Evolutionary conservation across 257 asterid species (phyloP), one percentile per base, ranked within the genome.

Genomic region (Ilex asprella): DNA sequence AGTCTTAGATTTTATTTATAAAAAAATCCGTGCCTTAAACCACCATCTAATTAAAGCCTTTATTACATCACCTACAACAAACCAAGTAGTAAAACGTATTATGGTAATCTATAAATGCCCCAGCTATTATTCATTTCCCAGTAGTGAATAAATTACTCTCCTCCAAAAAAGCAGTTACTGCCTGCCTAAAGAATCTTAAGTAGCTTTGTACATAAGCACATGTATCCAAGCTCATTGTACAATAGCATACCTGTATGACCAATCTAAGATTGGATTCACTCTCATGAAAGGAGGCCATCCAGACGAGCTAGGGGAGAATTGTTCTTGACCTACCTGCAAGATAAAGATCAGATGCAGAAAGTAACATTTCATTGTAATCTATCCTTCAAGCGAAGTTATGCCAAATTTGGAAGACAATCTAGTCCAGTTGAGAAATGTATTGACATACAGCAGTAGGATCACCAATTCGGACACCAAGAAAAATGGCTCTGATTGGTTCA

Each of bases 241-340:
- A 6, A 60, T 2, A 39, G 70, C 76, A 16, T 2, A 87, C 98
- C 96, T 88, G 84, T 88, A 91, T 16, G 96, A 91, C 98, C 98
- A 91, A 80, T 91, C 98, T 81, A 91, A 78, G 44, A 91, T 86
- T 72, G 98, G 98, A 73, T 91, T 91, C 73, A 91, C 95, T 81
- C 96, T 84, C 98, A 91, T 91, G 74, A 91, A 91, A 78, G 94
- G 81, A 21, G 98, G 96, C 96, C 95, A 88, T 49, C 98, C 96
- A 41, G 88, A 91, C 31, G 98, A 86, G 82, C 98, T 91, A 13
- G 96, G 96, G 35, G 96, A 86, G 81, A 91, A 88, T 67, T 91
- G 98, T 67, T 84, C 96, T 67, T 88, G 98, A 62, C 96, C 96
- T 55, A 88, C 91, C 98, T 88, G 81, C 59, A 77, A 74, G 54